Evolutionary conservation across 257 asterid species (phyloP).

Genomic region (Hygrophila difformis): DNA sequence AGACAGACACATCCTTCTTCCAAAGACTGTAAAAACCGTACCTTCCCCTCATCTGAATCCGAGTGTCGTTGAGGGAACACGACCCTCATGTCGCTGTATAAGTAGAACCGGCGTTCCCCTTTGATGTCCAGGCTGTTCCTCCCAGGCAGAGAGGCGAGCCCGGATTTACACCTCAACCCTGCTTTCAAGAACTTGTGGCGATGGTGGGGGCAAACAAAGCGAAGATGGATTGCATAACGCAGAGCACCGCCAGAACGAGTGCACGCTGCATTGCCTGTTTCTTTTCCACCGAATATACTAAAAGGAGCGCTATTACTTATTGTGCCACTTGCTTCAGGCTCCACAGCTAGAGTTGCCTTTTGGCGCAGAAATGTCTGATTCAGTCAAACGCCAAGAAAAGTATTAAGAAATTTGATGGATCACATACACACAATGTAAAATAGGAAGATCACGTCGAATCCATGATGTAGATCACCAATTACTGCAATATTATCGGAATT

Average conservation of each 20-base stretch:
- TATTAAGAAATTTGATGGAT: too few species aligned
- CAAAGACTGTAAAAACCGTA: slow-evolving; percentile 32
- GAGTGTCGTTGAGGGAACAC: slow-evolving; percentile 96
- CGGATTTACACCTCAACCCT: slow-evolving; percentile 41
- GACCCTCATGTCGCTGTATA: slow-evolving; percentile 80
- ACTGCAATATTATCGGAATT: background rate
- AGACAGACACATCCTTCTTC: too few species aligned
- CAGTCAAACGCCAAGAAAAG: slow-evolving; percentile 10
- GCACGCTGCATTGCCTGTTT: slow-evolving; percentile 26
- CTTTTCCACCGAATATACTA: slow-evolving; percentile 26
- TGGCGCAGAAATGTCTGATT: slow-evolving; percentile 80
- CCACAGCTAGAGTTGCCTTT: slow-evolving; percentile 55
- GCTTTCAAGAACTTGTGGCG: slow-evolving; percentile 30
- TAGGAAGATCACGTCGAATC: too few species aligned
- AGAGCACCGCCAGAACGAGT: slow-evolving; percentile 59
- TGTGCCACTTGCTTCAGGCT: slow-evolving; percentile 25
- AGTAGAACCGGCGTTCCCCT: slow-evolving; percentile 68
- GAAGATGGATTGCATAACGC: slow-evolving; percentile 81
- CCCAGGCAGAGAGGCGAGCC: slow-evolving; percentile 42
- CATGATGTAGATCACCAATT: too few species aligned
- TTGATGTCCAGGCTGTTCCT: slow-evolving; percentile 27
- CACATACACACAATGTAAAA: too few species aligned
- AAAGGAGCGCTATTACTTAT: slow-evolving; percentile 15
- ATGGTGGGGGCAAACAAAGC: slow-evolving; percentile 59
- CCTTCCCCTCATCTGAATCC: slow-evolving; percentile 95